Conservation (phyloP, 441 rosid species). For the Melastoma candidum region DNA sequence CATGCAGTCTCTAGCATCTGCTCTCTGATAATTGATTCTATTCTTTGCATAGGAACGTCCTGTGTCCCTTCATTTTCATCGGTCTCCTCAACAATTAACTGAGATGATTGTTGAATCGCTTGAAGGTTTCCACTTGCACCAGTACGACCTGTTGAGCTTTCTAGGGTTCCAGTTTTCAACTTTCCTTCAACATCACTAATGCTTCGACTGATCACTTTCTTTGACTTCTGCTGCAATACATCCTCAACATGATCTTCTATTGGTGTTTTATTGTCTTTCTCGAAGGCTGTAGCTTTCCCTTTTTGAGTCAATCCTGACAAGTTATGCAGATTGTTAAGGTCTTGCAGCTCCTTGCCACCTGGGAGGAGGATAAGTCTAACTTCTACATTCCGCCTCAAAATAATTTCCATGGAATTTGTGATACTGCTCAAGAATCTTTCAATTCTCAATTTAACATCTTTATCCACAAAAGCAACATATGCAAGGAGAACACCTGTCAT, state of each 20-base stretch:
- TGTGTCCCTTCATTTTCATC: slow-evolving; percentile 37
- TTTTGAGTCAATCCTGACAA: slow-evolving; percentile 21
- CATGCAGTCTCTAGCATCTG: slow-evolving; percentile 93
- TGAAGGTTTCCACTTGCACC: slow-evolving; percentile 14
- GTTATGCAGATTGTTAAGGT: slow-evolving; percentile 21
- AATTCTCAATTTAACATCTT: slow-evolving; percentile 51
- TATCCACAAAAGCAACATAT: slow-evolving; percentile 63
- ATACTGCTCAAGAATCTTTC: no score
- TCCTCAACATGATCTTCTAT: slow-evolving; percentile 24
- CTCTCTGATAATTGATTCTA: slow-evolving; percentile 90
- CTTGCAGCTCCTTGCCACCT: slow-evolving; percentile 32
- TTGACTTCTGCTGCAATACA: slow-evolving; percentile 27
- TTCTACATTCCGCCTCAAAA: no score
- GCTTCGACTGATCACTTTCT: slow-evolving; percentile 33
- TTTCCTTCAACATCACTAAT: slow-evolving; percentile 28
- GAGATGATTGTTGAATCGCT: slow-evolving; percentile 26
- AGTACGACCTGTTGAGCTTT: slow-evolving; percentile 22
- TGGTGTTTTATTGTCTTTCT: slow-evolving; percentile 27
- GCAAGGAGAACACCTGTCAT: slow-evolving; percentile 73
- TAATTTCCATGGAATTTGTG: no score
- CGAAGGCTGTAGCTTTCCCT: slow-evolving; percentile 21
- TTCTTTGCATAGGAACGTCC: slow-evolving; percentile 72
- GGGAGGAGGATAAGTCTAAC: slow-evolving; percentile 14
- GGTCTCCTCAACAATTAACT: slow-evolving; percentile 28
- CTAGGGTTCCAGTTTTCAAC: slow-evolving; percentile 25